Conservation (phyloP, 140 eudicot species). For the Erigeron philadelphicus region DNA sequence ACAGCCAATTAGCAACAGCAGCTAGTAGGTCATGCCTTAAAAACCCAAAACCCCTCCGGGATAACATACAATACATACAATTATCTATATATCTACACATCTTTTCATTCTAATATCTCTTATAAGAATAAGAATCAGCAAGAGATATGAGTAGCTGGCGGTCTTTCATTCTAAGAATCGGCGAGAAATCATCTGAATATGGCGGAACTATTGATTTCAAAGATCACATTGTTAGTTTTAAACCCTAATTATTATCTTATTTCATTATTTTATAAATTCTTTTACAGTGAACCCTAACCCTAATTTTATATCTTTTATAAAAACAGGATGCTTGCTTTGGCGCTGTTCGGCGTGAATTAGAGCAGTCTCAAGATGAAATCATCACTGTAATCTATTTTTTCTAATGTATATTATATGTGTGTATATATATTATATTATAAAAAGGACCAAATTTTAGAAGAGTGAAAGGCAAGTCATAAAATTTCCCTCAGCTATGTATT, state of each 20-base stretch:
- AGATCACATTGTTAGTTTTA: slow-evolving; percentile 73
- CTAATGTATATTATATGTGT: background rate
- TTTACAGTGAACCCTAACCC: background rate
- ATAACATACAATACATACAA: background rate
- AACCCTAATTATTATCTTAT: slow-evolving; percentile 9
- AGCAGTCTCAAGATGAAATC: slow-evolving; percentile 57
- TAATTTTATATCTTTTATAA: background rate
- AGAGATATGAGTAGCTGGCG: slow-evolving; percentile 76
- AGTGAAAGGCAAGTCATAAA: too few relatives aligned
- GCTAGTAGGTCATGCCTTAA: background rate
- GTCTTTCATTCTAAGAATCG: slow-evolving; percentile 63
- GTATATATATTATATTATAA: background rate
- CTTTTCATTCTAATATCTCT: background rate
- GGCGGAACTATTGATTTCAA: slow-evolving; percentile 66
- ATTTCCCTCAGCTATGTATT: too few relatives aligned
- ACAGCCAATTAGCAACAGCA: too few relatives aligned
- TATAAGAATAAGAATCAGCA: background rate
- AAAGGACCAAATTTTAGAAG: too few relatives aligned
- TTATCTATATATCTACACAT: background rate
- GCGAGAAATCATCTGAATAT: slow-evolving; percentile 81
- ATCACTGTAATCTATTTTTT: slow-evolving; percentile 39
- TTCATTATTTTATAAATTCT: slow-evolving; percentile 23
- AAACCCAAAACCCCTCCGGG: background rate
- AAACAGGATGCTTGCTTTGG: slow-evolving; percentile 79
- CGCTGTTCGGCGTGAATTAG: slow-evolving; percentile 68